Evolutionary conservation across 768 basidiomycete genomes (phyloP).

Genomic region (Leccinum boreale): DNA sequence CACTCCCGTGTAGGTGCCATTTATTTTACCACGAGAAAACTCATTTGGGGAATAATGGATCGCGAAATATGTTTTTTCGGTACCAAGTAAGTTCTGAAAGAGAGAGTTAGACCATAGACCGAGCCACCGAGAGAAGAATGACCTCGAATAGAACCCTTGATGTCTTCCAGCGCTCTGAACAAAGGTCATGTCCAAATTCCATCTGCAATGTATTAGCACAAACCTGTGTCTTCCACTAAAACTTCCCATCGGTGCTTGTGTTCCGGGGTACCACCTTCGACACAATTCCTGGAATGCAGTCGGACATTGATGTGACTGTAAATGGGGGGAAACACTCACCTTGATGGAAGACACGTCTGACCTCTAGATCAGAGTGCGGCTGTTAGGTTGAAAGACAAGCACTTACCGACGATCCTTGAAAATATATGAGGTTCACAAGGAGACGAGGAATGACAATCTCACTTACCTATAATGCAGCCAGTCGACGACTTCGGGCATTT

Average conservation of each 20-base stretch:
- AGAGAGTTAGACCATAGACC: background rate
- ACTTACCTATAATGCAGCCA: constrained; percentile 78
- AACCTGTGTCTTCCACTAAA: constrained; percentile 59
- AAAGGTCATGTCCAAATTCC: background rate
- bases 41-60: constrained; percentile 19
- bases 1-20: background rate
- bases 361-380: background rate
- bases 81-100: constrained; percentile 75
- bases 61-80: constrained; percentile 63
- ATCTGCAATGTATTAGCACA: constrained; percentile 3
- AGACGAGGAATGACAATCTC: background rate
- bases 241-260: constrained; percentile 16
- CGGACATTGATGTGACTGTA: background rate
- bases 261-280: constrained; percentile 65
- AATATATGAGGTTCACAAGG: background rate
- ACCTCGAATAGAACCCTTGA: constrained; percentile 74
- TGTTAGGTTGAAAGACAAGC: background rate
- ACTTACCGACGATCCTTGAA: constrained; percentile 67
- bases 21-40: background rate
- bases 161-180: constrained; percentile 78
- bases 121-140: background rate
- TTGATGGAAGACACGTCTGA: constrained; percentile 84
- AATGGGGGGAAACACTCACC: constrained; percentile 32
- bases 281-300: constrained; percentile 55
- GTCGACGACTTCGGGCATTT: constrained; percentile 79